These are phyloP conservation scores for Proliferodiscus dingleyae DNA, from an alignment of 2,329 filamentous ascomycete genomes.

Conservation along the genomic window DNA sequence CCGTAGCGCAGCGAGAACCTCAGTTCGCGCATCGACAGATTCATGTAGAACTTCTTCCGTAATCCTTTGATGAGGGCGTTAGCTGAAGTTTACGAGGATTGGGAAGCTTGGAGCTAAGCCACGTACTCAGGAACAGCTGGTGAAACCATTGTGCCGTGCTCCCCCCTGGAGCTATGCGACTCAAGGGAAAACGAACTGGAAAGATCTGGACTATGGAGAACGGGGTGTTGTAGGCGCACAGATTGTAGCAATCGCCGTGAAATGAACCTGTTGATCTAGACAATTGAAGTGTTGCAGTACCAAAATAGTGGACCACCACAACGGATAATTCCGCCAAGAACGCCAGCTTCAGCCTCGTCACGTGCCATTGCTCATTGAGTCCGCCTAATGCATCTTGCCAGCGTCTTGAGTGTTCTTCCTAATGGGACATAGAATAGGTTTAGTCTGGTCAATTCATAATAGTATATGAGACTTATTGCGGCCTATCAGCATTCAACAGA, in stretches of 20 bases:
- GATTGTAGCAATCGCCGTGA: not conserved
- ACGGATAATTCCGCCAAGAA: not conserved
- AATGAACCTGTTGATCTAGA: not conserved
- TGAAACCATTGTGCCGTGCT: constrained; percentile 34
- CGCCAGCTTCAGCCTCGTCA: not conserved
- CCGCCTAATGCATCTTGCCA: not conserved
- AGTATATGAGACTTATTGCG: too few relatives aligned
- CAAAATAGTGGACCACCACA: not conserved
- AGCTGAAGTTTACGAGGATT: constrained; percentile 9
- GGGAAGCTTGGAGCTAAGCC: not conserved
- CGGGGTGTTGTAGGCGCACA: not conserved
- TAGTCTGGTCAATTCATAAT: not conserved
- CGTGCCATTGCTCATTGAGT: not conserved
- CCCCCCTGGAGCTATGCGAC: not conserved
- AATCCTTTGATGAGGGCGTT: constrained; percentile 53
- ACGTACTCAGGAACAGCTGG: constrained; percentile 72
- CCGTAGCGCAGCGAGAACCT: constrained; percentile 76
- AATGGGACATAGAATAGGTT: not conserved
- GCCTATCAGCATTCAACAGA: too few relatives aligned
- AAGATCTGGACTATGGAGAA: not conserved
- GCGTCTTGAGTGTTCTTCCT: not conserved
- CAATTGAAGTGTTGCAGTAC: not conserved
- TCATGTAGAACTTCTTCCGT: constrained; percentile 91
- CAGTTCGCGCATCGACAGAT: constrained; percentile 86
- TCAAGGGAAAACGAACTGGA: not conserved